Percentiles rank a stretch among this genome's conserved stretches.
Conservation (phyloP, 768 basidiomycete species). For the Daedaleopsis nitida region DNA sequence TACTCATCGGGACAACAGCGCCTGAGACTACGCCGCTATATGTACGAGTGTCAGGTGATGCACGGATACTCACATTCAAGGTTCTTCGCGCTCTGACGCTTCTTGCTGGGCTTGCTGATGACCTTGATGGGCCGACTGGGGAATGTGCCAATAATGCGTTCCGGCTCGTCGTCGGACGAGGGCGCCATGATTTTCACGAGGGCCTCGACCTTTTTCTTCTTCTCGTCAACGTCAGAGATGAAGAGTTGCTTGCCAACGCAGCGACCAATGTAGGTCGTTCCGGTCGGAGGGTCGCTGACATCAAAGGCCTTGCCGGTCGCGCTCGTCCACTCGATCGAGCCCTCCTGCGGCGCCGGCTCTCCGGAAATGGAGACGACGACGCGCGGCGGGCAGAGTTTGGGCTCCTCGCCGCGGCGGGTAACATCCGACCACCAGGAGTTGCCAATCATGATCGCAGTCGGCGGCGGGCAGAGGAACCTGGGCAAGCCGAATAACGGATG, state of each 20-base stretch:
- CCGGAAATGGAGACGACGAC: constrained; percentile 92
- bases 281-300: constrained; percentile 72
- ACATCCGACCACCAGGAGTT: constrained; percentile 94
- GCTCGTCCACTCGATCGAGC: constrained; percentile 85
- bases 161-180: constrained; percentile 76
- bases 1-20: not conserved
- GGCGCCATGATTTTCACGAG: constrained; percentile 87
- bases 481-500: constrained; percentile 14
- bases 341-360: constrained; percentile 83
- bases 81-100: constrained; percentile 92
- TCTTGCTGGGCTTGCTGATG: constrained; percentile 98
- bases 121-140: constrained; percentile 96
- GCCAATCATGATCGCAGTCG: constrained; percentile 92
- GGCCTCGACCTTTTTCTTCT: constrained; percentile 94
- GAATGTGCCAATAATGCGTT: constrained; percentile 85
- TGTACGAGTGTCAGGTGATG: constrained; percentile 10
- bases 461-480: constrained; percentile 91
- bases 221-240: constrained; percentile 93
- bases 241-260: constrained; percentile 94
- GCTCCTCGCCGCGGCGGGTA: constrained; percentile 70
- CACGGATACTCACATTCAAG: constrained; percentile 70
- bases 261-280: constrained; percentile 88
- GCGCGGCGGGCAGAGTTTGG: constrained; percentile 73
- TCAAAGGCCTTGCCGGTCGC: constrained; percentile 85
- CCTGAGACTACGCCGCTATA: constrained; percentile 5